A percentile compares a stretch with the other conserved stretches of the same genome.
Evolutionary conservation across 192 early-diverging fungal species (phyloP).

Genomic region (Anaeromyces robustus): DNA sequence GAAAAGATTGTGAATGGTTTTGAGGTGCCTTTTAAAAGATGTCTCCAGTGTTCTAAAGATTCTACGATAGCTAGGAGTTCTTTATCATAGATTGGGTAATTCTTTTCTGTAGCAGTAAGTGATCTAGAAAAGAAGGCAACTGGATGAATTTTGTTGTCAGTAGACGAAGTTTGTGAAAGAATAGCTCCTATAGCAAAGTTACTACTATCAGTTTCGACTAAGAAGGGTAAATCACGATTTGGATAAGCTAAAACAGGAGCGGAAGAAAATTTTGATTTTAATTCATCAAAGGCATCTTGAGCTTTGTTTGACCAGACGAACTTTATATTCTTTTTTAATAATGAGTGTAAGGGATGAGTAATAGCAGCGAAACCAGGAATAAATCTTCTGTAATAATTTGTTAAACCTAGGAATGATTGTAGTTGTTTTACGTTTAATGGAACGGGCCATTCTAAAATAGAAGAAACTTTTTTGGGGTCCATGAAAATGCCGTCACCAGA

Average conservation of each 20-base stretch:
- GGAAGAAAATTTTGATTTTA: constrained; percentile 11
- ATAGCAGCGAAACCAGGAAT: constrained; percentile 6
- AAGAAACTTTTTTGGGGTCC: constrained; percentile 11
- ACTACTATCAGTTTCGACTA: constrained; percentile 18
- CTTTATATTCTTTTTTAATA: background rate
- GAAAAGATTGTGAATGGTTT: constrained; percentile 12
- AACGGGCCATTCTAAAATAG: constrained; percentile 10
- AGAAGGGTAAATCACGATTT: constrained; percentile 9
- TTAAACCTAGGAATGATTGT: constrained; percentile 10
- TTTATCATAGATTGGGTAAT: constrained; percentile 16
- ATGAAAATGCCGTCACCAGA: constrained; percentile 14
- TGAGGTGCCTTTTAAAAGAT: constrained; percentile 9
- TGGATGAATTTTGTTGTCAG: background rate
- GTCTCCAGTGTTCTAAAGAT: constrained; percentile 16
- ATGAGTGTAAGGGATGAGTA: constrained; percentile 6
- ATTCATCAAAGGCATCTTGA: constrained; percentile 7
- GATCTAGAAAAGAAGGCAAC: constrained; percentile 9
- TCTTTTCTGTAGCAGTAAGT: constrained; percentile 5
- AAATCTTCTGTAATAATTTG: constrained; percentile 18
- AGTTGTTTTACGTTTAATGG: constrained; percentile 6
- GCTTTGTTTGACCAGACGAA: constrained; percentile 6
- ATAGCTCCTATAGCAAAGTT: constrained; percentile 17
- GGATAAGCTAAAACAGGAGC: constrained; percentile 13
- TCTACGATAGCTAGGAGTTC: constrained; percentile 24
- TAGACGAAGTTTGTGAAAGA: constrained; percentile 6